Conservation (phyloP, 225 moss, liverwort and hornwort species). For the Asterella californica region DNA sequence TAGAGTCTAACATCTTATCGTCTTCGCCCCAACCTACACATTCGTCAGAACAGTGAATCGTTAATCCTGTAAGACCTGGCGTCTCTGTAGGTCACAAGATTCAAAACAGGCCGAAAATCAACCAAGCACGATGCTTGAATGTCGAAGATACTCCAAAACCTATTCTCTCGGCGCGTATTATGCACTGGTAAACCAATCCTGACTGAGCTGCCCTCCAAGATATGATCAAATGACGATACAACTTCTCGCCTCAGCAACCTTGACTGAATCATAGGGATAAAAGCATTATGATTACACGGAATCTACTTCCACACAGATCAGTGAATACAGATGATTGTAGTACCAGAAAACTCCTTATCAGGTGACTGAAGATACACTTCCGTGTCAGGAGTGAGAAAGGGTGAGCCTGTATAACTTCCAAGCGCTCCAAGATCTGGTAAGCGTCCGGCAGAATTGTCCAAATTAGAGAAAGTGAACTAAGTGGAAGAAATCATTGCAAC, state of each 20-base stretch:
- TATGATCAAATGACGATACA: background rate
- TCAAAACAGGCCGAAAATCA: background rate
- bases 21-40: conserved; percentile 44
- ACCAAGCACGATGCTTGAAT: background rate
- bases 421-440: conserved; percentile 77
- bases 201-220: background rate
- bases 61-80: background rate
- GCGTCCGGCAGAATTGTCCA: background rate
- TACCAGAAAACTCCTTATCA: conserved; percentile 87
- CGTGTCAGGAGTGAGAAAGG: conserved; percentile 82
- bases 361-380: conserved; percentile 82
- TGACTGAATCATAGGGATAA: background rate
- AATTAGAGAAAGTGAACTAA: background rate
- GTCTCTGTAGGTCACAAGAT: background rate
- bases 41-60: conserved; percentile 14
- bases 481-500: background rate
- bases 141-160: conserved; percentile 12
- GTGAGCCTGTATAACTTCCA: conserved; percentile 92
- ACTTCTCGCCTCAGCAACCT: background rate
- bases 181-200: conserved; percentile 13
- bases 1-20: conserved; percentile 43
- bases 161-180: conserved; percentile 4
- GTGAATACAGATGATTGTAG: background rate
- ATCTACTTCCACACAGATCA: background rate
- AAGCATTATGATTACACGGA: background rate